Conservation (phyloP, 148 eudicot genomes). For the Dysphania ambrosioides region DNA sequence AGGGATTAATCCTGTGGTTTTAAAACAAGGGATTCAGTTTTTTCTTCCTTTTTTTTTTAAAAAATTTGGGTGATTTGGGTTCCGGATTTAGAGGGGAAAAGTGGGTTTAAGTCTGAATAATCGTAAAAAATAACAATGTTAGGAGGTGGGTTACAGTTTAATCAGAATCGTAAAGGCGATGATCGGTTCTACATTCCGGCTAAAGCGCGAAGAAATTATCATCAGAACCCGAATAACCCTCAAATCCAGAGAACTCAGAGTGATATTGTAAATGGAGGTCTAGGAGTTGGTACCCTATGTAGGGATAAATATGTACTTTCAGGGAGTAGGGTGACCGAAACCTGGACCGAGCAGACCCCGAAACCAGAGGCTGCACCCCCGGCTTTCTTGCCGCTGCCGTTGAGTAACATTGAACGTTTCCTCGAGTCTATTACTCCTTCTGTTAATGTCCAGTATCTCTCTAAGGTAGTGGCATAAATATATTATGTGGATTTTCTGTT, state of each 20-base stretch:
- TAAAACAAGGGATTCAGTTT: no score
- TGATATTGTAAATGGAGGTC: constrained; percentile 23
- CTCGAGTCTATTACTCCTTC: constrained; percentile 66
- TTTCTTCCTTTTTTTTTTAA: neutral
- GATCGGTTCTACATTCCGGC: constrained; percentile 56
- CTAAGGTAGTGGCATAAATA: constrained; percentile 66
- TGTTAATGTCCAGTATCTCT: constrained; percentile 56
- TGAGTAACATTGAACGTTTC: constrained; percentile 70
- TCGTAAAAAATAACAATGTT: constrained; percentile 35
- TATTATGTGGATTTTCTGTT: neutral
- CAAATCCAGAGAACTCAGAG: constrained; percentile 46
- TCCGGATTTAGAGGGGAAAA: neutral
- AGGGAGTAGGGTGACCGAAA: constrained; percentile 25
- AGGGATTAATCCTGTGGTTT: no score
- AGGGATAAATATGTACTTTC: constrained; percentile 21
- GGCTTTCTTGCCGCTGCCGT: constrained; percentile 26
- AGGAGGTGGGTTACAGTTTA: constrained; percentile 67
- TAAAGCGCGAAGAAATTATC: constrained; percentile 36
- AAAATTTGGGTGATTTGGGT: neutral
- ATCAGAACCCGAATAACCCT: constrained; percentile 28
- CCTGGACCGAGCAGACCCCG: constrained; percentile 19
- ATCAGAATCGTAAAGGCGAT: constrained; percentile 45
- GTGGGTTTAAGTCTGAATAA: constrained; percentile 14
- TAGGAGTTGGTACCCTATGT: constrained; percentile 20
- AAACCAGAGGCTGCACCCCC: constrained; percentile 19